Conservation (phyloP, 176 grass and related monocot species). For the Cymbopogon citratus region DNA sequence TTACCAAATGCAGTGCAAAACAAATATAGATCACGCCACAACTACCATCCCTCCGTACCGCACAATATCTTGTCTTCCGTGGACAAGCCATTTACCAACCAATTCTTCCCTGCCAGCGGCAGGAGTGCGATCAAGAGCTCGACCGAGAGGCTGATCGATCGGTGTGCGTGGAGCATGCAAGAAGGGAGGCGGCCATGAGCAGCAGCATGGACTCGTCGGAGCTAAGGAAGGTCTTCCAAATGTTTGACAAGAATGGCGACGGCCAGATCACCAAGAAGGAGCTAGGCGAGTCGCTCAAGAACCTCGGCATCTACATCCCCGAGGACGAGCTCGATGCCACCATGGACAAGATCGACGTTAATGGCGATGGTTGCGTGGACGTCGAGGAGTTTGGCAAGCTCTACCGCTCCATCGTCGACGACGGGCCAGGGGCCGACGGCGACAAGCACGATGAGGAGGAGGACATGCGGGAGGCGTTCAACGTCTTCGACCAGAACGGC, state of each 20-base stretch:
- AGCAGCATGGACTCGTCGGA: constrained; percentile 44
- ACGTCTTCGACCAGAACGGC: constrained; percentile 74
- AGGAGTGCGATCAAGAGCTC: background rate
- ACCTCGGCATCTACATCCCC: constrained; percentile 61
- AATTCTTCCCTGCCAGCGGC: background rate
- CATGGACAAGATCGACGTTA: constrained; percentile 61
- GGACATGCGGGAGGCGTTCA: constrained; percentile 62
- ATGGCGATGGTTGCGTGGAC: constrained; percentile 66
- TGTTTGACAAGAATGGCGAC: constrained; percentile 71
- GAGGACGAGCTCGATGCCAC: constrained; percentile 52
- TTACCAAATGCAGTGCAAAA: background rate
- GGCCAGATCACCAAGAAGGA: constrained; percentile 69
- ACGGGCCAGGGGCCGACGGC: background rate
- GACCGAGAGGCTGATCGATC: background rate
- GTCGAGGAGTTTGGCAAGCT: constrained; percentile 63
- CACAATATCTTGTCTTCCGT: background rate
- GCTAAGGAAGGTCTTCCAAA: constrained; percentile 64
- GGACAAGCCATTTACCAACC: background rate
- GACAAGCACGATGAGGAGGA: constrained; percentile 44
- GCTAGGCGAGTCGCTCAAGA: constrained; percentile 55
- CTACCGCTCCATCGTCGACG: constrained; percentile 49
- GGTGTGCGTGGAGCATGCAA: background rate
- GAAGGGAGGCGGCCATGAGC: background rate
- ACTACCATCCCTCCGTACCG: constrained; percentile 24
- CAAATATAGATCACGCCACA: background rate